These are phyloP conservation scores for Capronia coronata DNA, from an alignment of 2,329 filamentous ascomycete species.

Conservation along the genomic window DNA sequence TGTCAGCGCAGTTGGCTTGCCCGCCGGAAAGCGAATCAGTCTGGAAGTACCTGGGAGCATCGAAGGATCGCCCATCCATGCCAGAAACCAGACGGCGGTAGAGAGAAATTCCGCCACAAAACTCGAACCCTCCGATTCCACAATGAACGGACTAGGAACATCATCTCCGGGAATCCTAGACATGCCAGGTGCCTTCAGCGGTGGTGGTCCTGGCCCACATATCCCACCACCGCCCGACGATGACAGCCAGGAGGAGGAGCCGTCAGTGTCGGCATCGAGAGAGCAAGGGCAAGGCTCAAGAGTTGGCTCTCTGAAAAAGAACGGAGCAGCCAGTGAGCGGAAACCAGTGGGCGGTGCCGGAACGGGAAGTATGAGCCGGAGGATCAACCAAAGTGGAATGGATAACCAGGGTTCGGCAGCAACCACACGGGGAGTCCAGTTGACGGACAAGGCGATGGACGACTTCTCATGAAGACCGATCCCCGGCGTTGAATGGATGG, in stretches of 20 bases:
- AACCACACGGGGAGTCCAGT: slow-evolving; percentile 43
- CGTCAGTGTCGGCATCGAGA: slow-evolving; percentile 19
- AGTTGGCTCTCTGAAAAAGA: slow-evolving; percentile 55
- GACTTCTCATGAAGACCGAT: slow-evolving; percentile 42
- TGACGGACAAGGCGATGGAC: slow-evolving; percentile 73
- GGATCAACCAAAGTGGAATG: slow-evolving; percentile 3
- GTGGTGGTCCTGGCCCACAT: slow-evolving; percentile 28
- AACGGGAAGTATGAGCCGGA: slow-evolving; percentile 35
- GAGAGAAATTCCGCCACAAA: slow-evolving; percentile 24
- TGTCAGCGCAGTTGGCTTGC: slow-evolving; percentile 35
- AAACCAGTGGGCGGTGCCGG: slow-evolving; percentile 31
- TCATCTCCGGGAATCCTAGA: slow-evolving; percentile 39
- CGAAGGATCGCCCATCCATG: slow-evolving; percentile 39
- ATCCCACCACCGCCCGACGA: slow-evolving; percentile 33
- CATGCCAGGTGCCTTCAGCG: slow-evolving; percentile 29
- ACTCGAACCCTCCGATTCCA: slow-evolving; percentile 2
- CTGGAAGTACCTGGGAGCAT: slow-evolving; percentile 71
- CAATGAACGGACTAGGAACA: slow-evolving; percentile 9
- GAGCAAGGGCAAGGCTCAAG: slow-evolving; percentile 39
- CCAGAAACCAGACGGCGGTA: slow-evolving; percentile 28
- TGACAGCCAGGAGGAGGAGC: slow-evolving; percentile 23
- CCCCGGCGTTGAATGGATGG: not conserved
- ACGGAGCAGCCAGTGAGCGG: slow-evolving; percentile 39
- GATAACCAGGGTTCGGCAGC: not conserved
- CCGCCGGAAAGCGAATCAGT: slow-evolving; percentile 55